Percentiles rank a stretch among this genome's conserved stretches.
phyloP scores from a whole-genome alignment of 495 filamentous ascomycete species.

The Polyplosphaeria fusca region DNA sequence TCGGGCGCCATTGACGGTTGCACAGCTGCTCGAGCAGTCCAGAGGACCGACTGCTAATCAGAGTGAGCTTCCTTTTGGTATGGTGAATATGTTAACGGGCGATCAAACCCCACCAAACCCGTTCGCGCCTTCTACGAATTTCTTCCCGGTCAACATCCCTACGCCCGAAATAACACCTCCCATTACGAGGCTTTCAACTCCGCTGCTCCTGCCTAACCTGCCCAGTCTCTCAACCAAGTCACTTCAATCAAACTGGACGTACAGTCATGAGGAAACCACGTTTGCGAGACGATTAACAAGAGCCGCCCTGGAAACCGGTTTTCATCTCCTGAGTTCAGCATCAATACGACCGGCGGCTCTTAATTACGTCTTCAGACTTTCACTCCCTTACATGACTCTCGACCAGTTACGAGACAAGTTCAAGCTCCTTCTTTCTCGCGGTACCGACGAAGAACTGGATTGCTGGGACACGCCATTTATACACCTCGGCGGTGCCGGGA shows the following conservation, averaged over 20 bases:
- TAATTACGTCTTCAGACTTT: constrained; percentile 63
- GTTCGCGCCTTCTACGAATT: not conserved
- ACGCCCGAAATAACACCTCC: constrained; percentile 18
- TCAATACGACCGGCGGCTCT: constrained; percentile 50
- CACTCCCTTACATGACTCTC: constrained; percentile 53
- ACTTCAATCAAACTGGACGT: constrained; percentile 42
- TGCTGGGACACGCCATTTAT: constrained; percentile 62
- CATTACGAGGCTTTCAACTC: constrained; percentile 8
- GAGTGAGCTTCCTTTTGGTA: constrained; percentile 21
- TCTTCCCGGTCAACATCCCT: constrained; percentile 8
- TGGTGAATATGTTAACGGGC: constrained; percentile 12
- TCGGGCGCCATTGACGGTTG: not conserved
- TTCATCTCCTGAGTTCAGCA: constrained; percentile 57
- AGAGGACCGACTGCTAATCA: not conserved
- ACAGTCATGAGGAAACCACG: constrained; percentile 60
- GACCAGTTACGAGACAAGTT: constrained; percentile 51
- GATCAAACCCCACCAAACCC: not conserved
- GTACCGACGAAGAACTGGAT: constrained; percentile 51
- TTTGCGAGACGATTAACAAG: constrained; percentile 71
- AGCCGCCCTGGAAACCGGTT: constrained; percentile 60
- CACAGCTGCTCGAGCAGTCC: constrained; percentile 12
- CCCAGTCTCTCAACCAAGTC: constrained; percentile 16
- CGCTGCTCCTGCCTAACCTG: constrained; percentile 11
- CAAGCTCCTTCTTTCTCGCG: constrained; percentile 41
- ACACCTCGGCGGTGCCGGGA: constrained; percentile 66